Conservation (phyloP, 2,329 filamentous ascomycete species). For the Huntiella savannae region DNA sequence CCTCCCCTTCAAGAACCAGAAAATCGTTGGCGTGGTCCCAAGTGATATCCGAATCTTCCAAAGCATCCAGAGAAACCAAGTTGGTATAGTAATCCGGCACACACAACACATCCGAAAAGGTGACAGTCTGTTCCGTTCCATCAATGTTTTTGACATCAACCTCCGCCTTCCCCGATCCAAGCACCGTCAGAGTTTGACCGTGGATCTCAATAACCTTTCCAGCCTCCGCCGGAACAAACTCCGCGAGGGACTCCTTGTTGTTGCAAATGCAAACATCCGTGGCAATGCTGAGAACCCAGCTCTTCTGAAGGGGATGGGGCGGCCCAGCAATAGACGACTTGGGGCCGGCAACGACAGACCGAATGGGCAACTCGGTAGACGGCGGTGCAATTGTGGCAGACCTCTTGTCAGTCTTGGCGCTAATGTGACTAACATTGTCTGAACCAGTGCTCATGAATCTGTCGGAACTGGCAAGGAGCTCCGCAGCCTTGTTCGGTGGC, state of each 20-base stretch:
- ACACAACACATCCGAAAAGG: conserved; percentile 8
- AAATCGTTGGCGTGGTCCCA: conserved; percentile 10
- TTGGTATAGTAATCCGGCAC: conserved; percentile 10
- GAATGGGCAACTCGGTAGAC: background rate
- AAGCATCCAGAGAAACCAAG: conserved; percentile 6
- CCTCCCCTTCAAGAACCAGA: conserved; percentile 6
- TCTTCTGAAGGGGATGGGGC: conserved; percentile 7
- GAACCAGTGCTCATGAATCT: background rate
- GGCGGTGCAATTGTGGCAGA: background rate
- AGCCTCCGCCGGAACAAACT: conserved; percentile 6
- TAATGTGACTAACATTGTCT: background rate
- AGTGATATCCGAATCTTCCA: conserved; percentile 6
- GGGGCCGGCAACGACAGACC: background rate
- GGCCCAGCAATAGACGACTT: background rate
- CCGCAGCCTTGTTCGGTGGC: background rate
- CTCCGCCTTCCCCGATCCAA: conserved; percentile 7
- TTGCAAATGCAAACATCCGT: conserved; percentile 9
- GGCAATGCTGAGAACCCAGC: conserved; percentile 10
- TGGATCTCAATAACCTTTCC: conserved; percentile 5
- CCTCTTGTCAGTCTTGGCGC: background rate
- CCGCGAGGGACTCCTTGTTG: conserved; percentile 2
- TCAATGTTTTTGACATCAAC: conserved; percentile 3
- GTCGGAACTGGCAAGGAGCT: background rate
- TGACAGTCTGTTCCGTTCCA: conserved; percentile 4
- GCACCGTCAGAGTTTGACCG: conserved; percentile 4